Percentiles rank a stretch among this genome's conserved stretches.
Conservation (phyloP, 108 stramenopile species). For the Nitzschia inconspicua region DNA sequence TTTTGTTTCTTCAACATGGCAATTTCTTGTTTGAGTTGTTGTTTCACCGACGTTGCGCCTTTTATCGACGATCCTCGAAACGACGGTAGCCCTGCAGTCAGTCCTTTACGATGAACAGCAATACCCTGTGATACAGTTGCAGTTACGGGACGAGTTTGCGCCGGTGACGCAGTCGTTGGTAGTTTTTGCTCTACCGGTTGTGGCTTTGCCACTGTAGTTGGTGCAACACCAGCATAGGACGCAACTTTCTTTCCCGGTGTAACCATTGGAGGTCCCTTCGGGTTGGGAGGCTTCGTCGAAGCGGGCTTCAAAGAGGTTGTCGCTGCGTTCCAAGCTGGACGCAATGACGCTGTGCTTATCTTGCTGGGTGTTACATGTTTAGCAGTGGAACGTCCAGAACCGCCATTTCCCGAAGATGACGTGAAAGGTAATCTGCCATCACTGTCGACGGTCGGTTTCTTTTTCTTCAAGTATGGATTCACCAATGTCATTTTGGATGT, state of each 20-base stretch:
- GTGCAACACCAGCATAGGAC: not conserved
- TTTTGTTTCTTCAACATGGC: slow-evolving; percentile 46
- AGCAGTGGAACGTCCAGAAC: not conserved
- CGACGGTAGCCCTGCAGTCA: not conserved
- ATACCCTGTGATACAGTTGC: not conserved
- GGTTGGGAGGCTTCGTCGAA: not conserved
- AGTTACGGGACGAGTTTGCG: not conserved
- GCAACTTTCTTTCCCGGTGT: too few relatives aligned
- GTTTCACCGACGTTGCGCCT: slow-evolving; percentile 29
- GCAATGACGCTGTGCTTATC: not conserved
- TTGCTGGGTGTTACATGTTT: not conserved
- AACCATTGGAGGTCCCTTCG: not conserved
- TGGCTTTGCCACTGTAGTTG: not conserved
- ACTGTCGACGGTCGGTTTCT: slow-evolving; percentile 1
- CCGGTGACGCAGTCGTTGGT: not conserved
- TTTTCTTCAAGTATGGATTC: slow-evolving; percentile 32
- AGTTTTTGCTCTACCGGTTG: not conserved
- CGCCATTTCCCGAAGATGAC: not conserved
- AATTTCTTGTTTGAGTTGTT: slow-evolving; percentile 62
- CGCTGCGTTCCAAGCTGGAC: not conserved
- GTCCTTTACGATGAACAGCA: not conserved
- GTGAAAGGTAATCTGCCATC: too few relatives aligned
- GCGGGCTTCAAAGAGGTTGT: not conserved
- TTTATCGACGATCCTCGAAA: not conserved
- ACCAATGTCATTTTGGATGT: slow-evolving; percentile 22